Base-by-base conservation (phyloP, 192 early-diverging fungal genomes). In the Glomus cerebriforme region DNA sequence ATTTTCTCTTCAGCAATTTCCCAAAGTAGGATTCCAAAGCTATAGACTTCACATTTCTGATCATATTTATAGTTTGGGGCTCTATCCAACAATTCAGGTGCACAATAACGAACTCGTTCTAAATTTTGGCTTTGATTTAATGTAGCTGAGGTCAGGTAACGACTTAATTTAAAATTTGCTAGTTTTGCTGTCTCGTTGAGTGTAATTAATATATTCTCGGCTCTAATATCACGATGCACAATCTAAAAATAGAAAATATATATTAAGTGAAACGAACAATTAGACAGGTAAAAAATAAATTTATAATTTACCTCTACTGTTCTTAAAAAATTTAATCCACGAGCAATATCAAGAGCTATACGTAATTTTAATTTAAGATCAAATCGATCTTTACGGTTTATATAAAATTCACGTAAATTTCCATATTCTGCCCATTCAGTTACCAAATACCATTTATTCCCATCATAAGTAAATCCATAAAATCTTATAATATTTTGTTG, bases 351-450 rank as follows among this genome's bases (percentile, higher is more conserved):
- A n/a, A 47, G 6, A 7, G 75, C 63, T 29, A 77, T 66, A 47
- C 26, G n/a, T 32, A 66, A 19, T 66, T 77, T 77, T 19, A 43
- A 43, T 12, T 43, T 12, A 43, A 17, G 27, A 4, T 17, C 9
- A 63, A 63, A 77, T 1, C 27, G 27, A 47, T 67, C 22, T 22
- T 77, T 27, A 39, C 3, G n/a, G n/a, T n/a, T n/a, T n/a, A n/a
- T 26, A 54, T 77, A 77, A 7, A 35, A n/a, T 34, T 66, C 63
- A 45, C 37, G 8, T 1, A 67, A 39, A 45, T 26, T 49, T 32
- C 75, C 75, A 8, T 5, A n/a, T 66, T 77, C 75, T 1, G 75
- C 64, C 75, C 75, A 77, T 66, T 77, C 75, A 34, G 66, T 29
- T n/a, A 77, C 75, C 64, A 66, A 67, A 10, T 67, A 29, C 0